Evolutionary conservation across 352 stramenopile genomes (phyloP), one percentile per base, ranked within the genome.

Genomic region (Globisporangium sylvaticum): DNA sequence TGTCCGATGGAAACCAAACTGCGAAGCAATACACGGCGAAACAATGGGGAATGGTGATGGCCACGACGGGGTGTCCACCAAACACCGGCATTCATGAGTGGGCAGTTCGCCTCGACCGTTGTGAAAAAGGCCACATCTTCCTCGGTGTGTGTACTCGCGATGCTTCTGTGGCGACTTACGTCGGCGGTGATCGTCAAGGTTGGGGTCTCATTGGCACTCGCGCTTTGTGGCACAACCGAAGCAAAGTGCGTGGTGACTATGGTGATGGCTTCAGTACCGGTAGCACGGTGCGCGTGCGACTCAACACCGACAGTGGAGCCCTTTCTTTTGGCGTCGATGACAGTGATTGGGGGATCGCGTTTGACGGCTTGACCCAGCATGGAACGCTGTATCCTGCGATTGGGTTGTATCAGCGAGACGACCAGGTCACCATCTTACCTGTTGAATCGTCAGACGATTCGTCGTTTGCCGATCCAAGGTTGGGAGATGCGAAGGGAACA

Each of bases 31-130:
- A 96, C 66, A 94, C 89, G 3, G 88, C 89, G 15, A 97, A 97
- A 50, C 88, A 97, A 48, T 97, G 89, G 89, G 89, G 89, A 53
- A 96, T 95, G 86, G 88, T 94, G 14, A 94, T 97, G 77, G 80
- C 88, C 42, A 95, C 85, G 5, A 93, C 86, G 6, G 88, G 81
- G 15, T 97, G 84, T 52, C 79, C 89, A 56, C 86, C 86, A 27
- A 96, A 94, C 61, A 91, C 83, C 18, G 87, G 89, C 27, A 88
- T 92, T 65, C 87, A 97, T 67, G 87, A 96, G 59, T 97, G 89
- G 89, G 88, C 83, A 2, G 89, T 97, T 63, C 79, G 84, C 29
- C 76, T 97, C 29, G 87, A 97, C 70, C 84, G 88, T 29, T 97
- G 89, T 48, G 89, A 97, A 54, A 96, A 96, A 42, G 89, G 89